Conservation (phyloP, 2,329 filamentous ascomycete species). For the Emmonsia crescens region DNA sequence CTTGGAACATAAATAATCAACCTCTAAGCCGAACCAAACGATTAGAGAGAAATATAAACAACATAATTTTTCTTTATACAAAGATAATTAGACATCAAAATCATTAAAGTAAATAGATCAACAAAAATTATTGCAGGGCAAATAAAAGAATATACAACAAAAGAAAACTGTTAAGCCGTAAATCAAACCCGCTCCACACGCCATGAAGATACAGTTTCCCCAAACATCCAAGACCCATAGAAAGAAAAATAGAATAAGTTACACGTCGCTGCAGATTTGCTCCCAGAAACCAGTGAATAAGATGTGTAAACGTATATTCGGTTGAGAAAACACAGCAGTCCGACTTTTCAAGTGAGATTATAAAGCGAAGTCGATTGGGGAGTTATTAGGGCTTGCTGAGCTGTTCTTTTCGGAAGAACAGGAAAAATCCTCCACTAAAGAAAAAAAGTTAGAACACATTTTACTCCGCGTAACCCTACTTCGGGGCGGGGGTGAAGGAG, state of each 20-base stretch:
- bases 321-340: background rate
- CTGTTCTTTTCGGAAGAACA: slow-evolving; percentile 38
- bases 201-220: background rate
- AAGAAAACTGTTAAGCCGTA: background rate
- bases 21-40: background rate
- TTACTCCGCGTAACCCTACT: background rate
- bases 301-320: background rate
- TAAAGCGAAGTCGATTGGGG: background rate
- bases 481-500: background rate
- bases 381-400: slow-evolving; percentile 29
- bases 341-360: background rate
- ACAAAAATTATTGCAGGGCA: background rate
- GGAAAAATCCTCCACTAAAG: slow-evolving; percentile 28
- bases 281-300: background rate
- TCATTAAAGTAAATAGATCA: background rate
- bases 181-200: background rate
- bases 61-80: background rate
- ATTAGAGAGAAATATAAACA: background rate
- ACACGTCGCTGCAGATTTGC: background rate
- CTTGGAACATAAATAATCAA: background rate
- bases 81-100: background rate
- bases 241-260: background rate
- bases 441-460: slow-evolving; percentile 2
- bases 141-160: background rate
- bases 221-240: background rate